Percentiles rank a stretch among this genome's conserved stretches.
Evolutionary conservation across 2,329 filamentous ascomycete genomes (phyloP).

Genomic region (Drechslera avenae): DNA sequence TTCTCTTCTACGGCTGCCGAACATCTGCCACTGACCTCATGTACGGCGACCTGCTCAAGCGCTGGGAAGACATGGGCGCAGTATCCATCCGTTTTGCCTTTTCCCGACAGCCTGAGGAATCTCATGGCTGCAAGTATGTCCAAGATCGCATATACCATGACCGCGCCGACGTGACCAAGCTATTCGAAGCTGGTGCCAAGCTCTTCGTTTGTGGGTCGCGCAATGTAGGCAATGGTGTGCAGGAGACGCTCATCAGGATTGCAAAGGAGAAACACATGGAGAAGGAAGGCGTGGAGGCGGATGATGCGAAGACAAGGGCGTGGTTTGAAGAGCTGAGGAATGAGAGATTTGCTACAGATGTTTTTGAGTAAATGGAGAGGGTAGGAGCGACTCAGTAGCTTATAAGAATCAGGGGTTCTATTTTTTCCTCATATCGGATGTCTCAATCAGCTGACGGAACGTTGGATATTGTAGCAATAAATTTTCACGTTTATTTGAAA

Average conservation of each 20-base stretch:
- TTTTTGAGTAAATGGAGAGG: constrained; percentile 5
- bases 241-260: constrained; percentile 51
- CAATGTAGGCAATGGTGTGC: constrained; percentile 53
- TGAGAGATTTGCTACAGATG: constrained; percentile 41
- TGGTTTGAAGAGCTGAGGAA: constrained; percentile 55
- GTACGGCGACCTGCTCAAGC: constrained; percentile 63
- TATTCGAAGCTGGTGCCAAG: constrained; percentile 59
- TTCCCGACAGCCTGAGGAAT: constrained; percentile 52
- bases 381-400: too few species aligned
- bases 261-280: constrained; percentile 50
- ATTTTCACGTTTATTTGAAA: too few species aligned
- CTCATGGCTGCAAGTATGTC: constrained; percentile 59
- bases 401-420: not conserved
- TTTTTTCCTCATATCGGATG: too few species aligned
- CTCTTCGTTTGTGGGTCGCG: constrained; percentile 69
- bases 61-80: constrained; percentile 65
- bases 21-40: constrained; percentile 61
- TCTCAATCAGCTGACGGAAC: too few species aligned
- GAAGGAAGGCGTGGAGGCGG: constrained; percentile 43
- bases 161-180: constrained; percentile 49
- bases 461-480: too few species aligned
- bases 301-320: constrained; percentile 49
- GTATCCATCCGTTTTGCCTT: constrained; percentile 68
- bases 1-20: constrained; percentile 71
- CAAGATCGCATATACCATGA: constrained; percentile 60